Evolutionary conservation across 495 filamentous ascomycete species (phyloP).

Genomic region (Filosporella fistucella): DNA sequence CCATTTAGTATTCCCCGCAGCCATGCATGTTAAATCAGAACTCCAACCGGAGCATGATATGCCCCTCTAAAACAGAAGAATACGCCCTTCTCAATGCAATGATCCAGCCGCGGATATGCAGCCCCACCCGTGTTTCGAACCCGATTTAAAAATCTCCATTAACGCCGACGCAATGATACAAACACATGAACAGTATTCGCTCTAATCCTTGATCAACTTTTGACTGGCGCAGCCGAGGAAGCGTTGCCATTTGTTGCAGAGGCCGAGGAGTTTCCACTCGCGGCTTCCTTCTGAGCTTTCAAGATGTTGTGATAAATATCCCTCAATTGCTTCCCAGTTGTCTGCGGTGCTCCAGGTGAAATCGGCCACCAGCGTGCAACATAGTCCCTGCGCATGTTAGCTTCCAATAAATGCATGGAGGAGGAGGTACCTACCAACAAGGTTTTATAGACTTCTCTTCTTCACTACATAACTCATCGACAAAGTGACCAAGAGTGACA

Average conservation of each 20-base stretch:
- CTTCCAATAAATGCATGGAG: neutral
- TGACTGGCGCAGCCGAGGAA: neutral
- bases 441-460: slow-evolving; percentile 17
- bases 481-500: slow-evolving; percentile 46
- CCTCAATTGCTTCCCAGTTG: slow-evolving; percentile 37
- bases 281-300: neutral
- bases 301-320: slow-evolving; percentile 41
- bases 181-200: neutral
- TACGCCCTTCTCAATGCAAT: slow-evolving; percentile 7
- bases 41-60: slow-evolving; percentile 1
- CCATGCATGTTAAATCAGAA: slow-evolving; percentile 1
- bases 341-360: slow-evolving; percentile 26
- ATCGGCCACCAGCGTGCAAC: slow-evolving; percentile 35
- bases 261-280: neutral
- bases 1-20: no score
- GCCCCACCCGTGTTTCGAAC: neutral
- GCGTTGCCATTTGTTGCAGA: slow-evolving; percentile 1
- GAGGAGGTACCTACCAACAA: slow-evolving; percentile 32
- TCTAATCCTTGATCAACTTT: neutral
- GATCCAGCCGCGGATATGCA: no score
- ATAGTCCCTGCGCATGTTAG: slow-evolving; percentile 28
- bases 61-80: neutral
- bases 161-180: slow-evolving; percentile 5
- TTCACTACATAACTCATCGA: slow-evolving; percentile 31
- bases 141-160: neutral